Conservation (phyloP, 225 moss, liverwort and hornwort species). For the Neckera pumila region DNA sequence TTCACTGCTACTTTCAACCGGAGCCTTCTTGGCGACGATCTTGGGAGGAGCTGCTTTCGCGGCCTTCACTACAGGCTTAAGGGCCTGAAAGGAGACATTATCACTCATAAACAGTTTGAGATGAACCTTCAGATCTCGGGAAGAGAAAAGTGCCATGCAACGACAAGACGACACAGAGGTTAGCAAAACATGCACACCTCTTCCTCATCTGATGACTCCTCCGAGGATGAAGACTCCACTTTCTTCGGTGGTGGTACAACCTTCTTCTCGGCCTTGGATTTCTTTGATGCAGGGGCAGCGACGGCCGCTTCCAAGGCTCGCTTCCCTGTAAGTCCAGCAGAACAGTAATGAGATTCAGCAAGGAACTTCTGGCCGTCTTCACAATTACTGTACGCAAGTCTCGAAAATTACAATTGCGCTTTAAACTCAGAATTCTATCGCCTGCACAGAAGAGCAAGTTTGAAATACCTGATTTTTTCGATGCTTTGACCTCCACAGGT, state of each 20-base stretch:
- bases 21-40: background rate
- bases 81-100: background rate
- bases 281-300: constrained; percentile 26
- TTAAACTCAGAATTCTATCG: background rate
- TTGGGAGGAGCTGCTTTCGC: constrained; percentile 22
- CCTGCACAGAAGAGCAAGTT: too few relatives aligned
- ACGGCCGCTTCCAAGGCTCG: constrained; percentile 33
- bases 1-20: constrained; percentile 17
- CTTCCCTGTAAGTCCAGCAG: constrained; percentile 4
- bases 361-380: background rate
- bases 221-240: constrained; percentile 10
- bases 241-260: constrained; percentile 34
- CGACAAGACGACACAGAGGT: background rate
- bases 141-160: too few relatives aligned
- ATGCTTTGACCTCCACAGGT: constrained; percentile 11
- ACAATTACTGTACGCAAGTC: background rate
- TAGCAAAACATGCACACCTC: constrained; percentile 2
- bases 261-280: constrained; percentile 35
- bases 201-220: constrained; percentile 39
- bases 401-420: background rate
- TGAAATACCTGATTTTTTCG: constrained; percentile 18
- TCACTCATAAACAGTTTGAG: background rate
- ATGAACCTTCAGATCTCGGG: too few relatives aligned
- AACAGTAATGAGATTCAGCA: too few relatives aligned
- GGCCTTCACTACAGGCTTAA: constrained; percentile 12